A percentile compares a stretch with the other conserved stretches of the same genome.
phyloP scores from a whole-genome alignment of 805 yeast genomes.

The Brettanomyces naardenensis region DNA sequence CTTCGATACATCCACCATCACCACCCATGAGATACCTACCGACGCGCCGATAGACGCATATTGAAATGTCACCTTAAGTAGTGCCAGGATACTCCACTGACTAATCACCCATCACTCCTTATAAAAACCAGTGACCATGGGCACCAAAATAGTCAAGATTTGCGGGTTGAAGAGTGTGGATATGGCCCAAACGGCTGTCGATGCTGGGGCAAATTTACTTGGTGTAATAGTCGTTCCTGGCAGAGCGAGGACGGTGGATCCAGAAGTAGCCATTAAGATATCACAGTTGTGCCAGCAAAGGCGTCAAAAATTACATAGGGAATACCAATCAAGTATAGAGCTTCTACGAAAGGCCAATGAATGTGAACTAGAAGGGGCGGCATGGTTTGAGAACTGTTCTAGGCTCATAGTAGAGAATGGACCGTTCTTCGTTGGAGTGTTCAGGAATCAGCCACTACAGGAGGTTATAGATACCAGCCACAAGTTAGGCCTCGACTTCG shows the following conservation, averaged over 20 bases:
- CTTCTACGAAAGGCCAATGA: slow-evolving; percentile 19
- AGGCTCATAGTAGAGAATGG: slow-evolving; percentile 31
- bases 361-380: slow-evolving; percentile 17
- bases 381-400: slow-evolving; percentile 27
- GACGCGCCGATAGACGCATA: too few species aligned
- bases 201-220: slow-evolving; percentile 62
- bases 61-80: too few species aligned
- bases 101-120: too few species aligned
- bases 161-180: slow-evolving; percentile 71
- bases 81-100: too few species aligned
- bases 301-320: slow-evolving; percentile 13
- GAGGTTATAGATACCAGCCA: slow-evolving; percentile 42
- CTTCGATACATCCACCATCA: too few species aligned
- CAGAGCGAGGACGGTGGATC: slow-evolving; percentile 60
- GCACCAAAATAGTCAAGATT: slow-evolving; percentile 40
- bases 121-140: too few species aligned
- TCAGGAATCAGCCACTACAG: slow-evolving; percentile 68
- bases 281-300: slow-evolving; percentile 24
- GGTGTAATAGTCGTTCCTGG: slow-evolving; percentile 88
- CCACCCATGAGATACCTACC: too few species aligned
- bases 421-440: slow-evolving; percentile 82
- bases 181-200: slow-evolving; percentile 66
- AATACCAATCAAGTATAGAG: slow-evolving; percentile 16
- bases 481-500: slow-evolving; percentile 55
- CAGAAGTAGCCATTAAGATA: slow-evolving; percentile 38